Evolutionary conservation across 495 filamentous ascomycete genomes (phyloP).

Genomic region (Talaromyces liani): DNA sequence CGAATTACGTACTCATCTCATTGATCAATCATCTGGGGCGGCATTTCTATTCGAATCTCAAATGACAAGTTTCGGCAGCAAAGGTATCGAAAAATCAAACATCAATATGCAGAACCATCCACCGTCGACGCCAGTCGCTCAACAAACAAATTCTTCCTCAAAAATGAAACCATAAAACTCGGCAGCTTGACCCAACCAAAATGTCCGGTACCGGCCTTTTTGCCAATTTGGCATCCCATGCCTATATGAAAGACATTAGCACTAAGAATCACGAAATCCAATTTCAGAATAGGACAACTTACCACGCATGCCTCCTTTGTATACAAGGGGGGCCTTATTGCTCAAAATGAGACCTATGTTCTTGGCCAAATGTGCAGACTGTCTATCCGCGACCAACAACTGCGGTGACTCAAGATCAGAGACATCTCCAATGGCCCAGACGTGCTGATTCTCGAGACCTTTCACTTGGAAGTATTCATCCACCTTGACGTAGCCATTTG

Average conservation of each 20-base stretch:
- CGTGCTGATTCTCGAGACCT: conserved; percentile 8
- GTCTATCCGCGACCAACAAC: neutral
- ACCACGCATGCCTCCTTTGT: neutral
- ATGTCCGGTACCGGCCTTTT: conserved; percentile 1
- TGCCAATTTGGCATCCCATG: conserved; percentile 6
- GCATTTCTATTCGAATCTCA: neutral
- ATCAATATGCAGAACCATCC: neutral
- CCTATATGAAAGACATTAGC: neutral
- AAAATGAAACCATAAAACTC: neutral
- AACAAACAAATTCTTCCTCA: neutral
- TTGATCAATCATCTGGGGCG: neutral
- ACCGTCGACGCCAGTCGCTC: neutral
- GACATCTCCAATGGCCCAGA: conserved; percentile 36
- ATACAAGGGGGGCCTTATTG: neutral
- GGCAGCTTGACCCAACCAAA: neutral
- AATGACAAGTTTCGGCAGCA: neutral
- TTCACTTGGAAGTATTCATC: conserved; percentile 47
- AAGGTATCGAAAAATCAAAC: neutral
- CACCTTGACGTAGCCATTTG: conserved; percentile 44
- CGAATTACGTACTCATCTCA: neutral
- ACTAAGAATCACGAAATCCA: neutral
- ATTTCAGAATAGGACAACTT: neutral
- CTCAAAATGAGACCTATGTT: neutral
- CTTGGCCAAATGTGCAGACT: conserved; percentile 3
- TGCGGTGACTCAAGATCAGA: conserved; percentile 14